phyloP scores from a whole-genome alignment of 805 yeast species.

The Hanseniaspora taiwanica region DNA sequence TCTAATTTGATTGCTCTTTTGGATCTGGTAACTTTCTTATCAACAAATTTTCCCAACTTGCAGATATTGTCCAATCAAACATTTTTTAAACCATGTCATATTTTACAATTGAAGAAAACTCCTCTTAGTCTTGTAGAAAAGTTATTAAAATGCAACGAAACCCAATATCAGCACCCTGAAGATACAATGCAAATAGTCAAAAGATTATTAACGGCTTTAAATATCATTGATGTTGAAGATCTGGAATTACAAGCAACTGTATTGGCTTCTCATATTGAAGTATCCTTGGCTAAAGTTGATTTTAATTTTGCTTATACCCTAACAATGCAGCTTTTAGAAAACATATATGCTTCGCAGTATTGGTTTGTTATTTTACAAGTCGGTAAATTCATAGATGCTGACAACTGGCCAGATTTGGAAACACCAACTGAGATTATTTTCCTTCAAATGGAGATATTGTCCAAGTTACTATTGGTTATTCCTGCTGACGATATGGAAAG shows the following conservation, averaged over 20 bases:
- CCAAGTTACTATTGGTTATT: slow-evolving; percentile 37
- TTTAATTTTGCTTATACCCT: slow-evolving; percentile 43
- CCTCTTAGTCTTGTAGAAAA: slow-evolving; percentile 28
- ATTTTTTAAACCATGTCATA: slow-evolving; percentile 27
- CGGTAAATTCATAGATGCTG: slow-evolving; percentile 41
- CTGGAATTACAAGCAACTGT: slow-evolving; percentile 14
- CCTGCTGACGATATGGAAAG: slow-evolving; percentile 42
- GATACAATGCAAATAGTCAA: slow-evolving; percentile 29
- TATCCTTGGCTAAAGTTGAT: slow-evolving; percentile 49
- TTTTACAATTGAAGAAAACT: slow-evolving; percentile 20
- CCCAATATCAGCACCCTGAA: slow-evolving; percentile 33
- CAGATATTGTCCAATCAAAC: slow-evolving; percentile 23
- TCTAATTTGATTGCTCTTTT: slow-evolving; percentile 8
- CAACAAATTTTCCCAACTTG: slow-evolving; percentile 18
- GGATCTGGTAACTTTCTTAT: slow-evolving; percentile 18
- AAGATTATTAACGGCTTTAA: slow-evolving; percentile 30
- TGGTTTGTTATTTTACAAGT: slow-evolving; percentile 74
- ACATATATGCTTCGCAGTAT: slow-evolving; percentile 16
- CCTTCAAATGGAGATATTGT: slow-evolving; percentile 41
- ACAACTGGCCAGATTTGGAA: slow-evolving; percentile 27
- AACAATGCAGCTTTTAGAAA: slow-evolving; percentile 27
- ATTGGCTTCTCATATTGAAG: slow-evolving; percentile 45
- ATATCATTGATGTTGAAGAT: slow-evolving; percentile 8
- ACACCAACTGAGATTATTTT: slow-evolving; percentile 27
- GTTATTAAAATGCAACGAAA: slow-evolving; percentile 41